phyloP scores from a whole-genome alignment of 108 stramenopile genomes.

The Conticribra guillardii region DNA sequence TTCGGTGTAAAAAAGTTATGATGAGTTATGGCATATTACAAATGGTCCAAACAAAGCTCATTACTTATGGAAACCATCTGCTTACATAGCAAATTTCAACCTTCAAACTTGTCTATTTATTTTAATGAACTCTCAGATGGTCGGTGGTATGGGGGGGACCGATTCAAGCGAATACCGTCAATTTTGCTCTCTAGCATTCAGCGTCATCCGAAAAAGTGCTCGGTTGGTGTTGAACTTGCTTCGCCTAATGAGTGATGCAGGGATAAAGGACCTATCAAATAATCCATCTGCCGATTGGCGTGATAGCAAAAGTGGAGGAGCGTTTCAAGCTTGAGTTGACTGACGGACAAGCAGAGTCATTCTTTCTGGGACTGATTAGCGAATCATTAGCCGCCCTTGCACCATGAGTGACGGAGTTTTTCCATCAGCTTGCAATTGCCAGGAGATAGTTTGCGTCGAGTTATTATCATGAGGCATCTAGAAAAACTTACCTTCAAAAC shows the following conservation, averaged over 20 bases:
- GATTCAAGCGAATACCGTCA: conserved; percentile 89
- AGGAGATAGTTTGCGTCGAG: conserved; percentile 67
- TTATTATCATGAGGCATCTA: too few relatives aligned
- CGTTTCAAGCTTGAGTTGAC: conserved; percentile 92
- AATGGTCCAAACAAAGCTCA: too few relatives aligned
- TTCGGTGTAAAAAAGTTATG: too few relatives aligned
- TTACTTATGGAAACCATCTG: too few relatives aligned
- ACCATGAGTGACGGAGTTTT: conserved; percentile 92
- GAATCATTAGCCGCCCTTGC: conserved; percentile 89
- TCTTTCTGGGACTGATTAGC: conserved; percentile 85
- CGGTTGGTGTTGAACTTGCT: conserved; percentile 96
- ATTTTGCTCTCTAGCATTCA: conserved; percentile 95
- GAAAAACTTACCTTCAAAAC: too few relatives aligned
- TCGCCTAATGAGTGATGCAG: conserved; percentile 96
- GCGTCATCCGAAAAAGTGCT: conserved; percentile 92
- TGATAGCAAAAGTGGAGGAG: conserved; percentile 94
- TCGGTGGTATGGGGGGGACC: conserved; percentile 95
- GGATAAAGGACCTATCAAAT: conserved; percentile 95
- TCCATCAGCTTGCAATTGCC: conserved; percentile 90
- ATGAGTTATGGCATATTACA: too few relatives aligned
- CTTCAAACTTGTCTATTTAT: too few relatives aligned
- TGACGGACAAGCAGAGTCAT: conserved; percentile 95
- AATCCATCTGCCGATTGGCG: conserved; percentile 91
- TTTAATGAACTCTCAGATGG: too few relatives aligned
- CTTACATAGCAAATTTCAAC: too few relatives aligned